Evolutionary conservation across 768 basidiomycete genomes (phyloP), one percentile per base, ranked within the genome.

Genomic region (Hemileccinum impolitum): DNA sequence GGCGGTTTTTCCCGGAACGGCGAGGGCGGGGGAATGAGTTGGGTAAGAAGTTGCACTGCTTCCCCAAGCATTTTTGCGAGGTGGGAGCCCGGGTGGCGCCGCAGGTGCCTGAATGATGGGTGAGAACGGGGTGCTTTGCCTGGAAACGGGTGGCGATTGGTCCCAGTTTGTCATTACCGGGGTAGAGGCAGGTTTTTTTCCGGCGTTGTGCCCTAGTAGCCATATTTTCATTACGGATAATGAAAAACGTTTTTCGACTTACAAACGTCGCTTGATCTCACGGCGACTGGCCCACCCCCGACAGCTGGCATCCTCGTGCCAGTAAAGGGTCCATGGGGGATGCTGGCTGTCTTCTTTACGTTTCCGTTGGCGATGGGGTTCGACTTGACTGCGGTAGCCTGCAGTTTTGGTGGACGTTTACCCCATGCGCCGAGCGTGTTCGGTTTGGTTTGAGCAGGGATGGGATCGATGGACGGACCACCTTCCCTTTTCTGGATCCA

Each of bases 211-310:
- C 64, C 59, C 64, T 66, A 15, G 15, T 41, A 47, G 28, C 7
- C 38, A 45, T 3, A 25, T 1, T 1, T 17, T 35, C n/a, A n/a
- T 47, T 18, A 54, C 4, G 18, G 15, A n/a, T 13, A 25, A 32
- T 15, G 8, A 19, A 14, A 31, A 10, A 31, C 7, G 18, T 4
- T 9, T 13, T n/a, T 38, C 15, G 7, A 65, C 65, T 50, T 38
- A 67, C 65, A 67, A 47, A 67, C 58, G 36, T 65, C 62, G 43
- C 23, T 48, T 15, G 60, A 51, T 50, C 69, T 67, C 15, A 67
- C 60, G 3, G 18, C 28, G 19, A 69, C 26, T 6, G 55, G 36
- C 6, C 65, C 65, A 17, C 65, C 65, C 1, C 63, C 65, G 21
- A 67, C 39, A 18, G 65, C 65, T 42, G 65, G 65, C 43, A 41